phyloP scores from a whole-genome alignment of 2,329 filamentous ascomycete species.

The Fusarium keratoplasticum region DNA sequence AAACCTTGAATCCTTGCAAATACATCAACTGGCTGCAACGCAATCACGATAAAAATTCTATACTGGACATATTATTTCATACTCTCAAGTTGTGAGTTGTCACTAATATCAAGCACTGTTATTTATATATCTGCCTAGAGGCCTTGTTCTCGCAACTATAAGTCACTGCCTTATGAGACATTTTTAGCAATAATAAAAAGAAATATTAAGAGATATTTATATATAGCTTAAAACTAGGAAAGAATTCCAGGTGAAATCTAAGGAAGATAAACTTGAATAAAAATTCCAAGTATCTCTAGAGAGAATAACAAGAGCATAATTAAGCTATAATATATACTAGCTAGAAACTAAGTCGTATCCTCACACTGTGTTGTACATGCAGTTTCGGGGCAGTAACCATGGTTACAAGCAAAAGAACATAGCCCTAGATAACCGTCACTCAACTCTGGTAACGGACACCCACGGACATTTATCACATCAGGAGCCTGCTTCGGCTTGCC shows the following conservation, averaged over 20 bases:
- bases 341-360: not conserved
- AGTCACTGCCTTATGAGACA: not conserved
- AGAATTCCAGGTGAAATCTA: no score
- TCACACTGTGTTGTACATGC: conserved; percentile 11
- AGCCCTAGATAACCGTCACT: conserved; percentile 7
- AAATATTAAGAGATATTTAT: no score
- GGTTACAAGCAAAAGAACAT: conserved; percentile 22
- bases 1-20: not conserved
- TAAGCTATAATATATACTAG: not conserved
- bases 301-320: no score
- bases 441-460: conserved; percentile 5
- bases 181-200: no score
- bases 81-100: not conserved
- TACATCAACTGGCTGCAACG: not conserved
- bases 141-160: not conserved
- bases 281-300: no score
- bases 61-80: not conserved
- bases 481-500: not conserved
- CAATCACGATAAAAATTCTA: not conserved
- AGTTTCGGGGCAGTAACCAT: conserved; percentile 15
- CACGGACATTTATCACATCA: not conserved
- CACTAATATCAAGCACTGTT: not conserved
- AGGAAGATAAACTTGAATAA: no score
- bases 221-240: no score
- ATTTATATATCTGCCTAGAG: not conserved